Evolutionary conservation across 2,329 filamentous ascomycete genomes (phyloP).

Genomic region (Clonostachys sp.): DNA sequence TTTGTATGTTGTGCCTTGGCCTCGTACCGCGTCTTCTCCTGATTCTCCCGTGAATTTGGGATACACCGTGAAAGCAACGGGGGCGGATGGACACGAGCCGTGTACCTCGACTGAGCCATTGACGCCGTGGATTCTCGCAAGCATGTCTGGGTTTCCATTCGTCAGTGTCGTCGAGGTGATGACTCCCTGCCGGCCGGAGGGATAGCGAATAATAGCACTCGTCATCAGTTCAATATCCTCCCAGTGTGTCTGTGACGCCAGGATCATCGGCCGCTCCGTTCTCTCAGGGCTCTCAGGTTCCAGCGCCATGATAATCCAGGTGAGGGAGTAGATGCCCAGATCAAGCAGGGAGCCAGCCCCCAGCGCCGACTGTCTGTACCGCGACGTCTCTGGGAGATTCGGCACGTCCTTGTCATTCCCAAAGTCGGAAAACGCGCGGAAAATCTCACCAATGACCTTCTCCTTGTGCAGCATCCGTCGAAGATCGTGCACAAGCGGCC

Average conservation of each 20-base stretch:
- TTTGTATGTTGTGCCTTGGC: constrained; percentile 19
- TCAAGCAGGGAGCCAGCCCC: constrained; percentile 36
- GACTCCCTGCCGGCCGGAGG: constrained; percentile 30
- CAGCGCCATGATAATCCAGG: constrained; percentile 28
- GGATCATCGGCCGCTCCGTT: constrained; percentile 9
- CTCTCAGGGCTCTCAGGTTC: constrained; percentile 10
- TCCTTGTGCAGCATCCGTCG: constrained; percentile 29
- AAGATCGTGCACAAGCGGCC: constrained; percentile 27
- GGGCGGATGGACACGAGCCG: constrained; percentile 22
- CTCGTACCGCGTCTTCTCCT: constrained; percentile 13
- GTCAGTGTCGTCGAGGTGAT: constrained; percentile 26
- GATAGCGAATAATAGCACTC: constrained; percentile 31
- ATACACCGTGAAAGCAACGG: constrained; percentile 24
- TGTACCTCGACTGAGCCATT: constrained; percentile 29
- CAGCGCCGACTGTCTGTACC: constrained; percentile 27
- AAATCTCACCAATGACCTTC: constrained; percentile 29
- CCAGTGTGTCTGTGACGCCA: constrained; percentile 24
- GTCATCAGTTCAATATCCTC: constrained; percentile 26
- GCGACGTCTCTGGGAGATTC: constrained; percentile 16
- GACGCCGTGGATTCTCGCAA: constrained; percentile 33
- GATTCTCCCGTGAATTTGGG: neutral
- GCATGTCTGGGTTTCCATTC: constrained; percentile 11
- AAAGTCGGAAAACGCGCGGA: constrained; percentile 32
- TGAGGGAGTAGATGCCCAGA: constrained; percentile 35
- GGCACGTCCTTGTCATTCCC: constrained; percentile 26